Percentiles rank a stretch among this genome's conserved stretches.
Evolutionary conservation across 306 rosid species (phyloP).

Genomic region (Ammopiptanthus mongolicus): DNA sequence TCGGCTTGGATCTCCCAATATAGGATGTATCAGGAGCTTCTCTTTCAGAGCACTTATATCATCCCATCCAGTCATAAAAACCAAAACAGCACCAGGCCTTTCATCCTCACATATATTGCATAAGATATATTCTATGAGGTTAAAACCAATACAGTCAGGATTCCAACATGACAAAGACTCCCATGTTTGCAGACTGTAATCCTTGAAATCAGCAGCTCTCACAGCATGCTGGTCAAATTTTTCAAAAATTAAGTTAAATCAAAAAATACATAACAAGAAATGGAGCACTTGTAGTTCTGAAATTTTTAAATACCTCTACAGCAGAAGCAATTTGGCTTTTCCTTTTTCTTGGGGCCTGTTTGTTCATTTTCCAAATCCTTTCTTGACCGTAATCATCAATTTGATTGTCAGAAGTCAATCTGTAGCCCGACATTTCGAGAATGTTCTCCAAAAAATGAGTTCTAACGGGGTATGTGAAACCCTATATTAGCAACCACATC

Average conservation of each 20-base stretch:
- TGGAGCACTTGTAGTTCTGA: not conserved
- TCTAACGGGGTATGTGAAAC: conserved; percentile 76
- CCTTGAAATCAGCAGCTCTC: conserved; percentile 65
- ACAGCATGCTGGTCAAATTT: conserved; percentile 70
- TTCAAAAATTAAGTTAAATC: not conserved
- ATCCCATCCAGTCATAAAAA: conserved; percentile 99
- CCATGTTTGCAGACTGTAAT: conserved; percentile 58
- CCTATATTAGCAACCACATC: conserved; percentile 44
- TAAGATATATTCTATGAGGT: conserved; percentile 71
- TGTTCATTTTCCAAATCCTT: conserved; percentile 83
- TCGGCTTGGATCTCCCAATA: conserved; percentile 66
- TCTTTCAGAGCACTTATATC: conserved; percentile 85
- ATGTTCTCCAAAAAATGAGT: conserved; percentile 83
- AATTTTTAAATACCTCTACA: conserved; percentile 60
- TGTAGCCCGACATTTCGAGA: conserved; percentile 75
- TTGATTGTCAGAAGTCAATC: conserved; percentile 76
- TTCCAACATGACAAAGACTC: conserved; percentile 92
- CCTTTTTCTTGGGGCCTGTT: conserved; percentile 90
- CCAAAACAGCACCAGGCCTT: conserved; percentile 81
- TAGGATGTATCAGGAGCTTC: conserved; percentile 60
- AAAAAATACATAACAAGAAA: conserved; percentile 4
- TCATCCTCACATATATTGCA: conserved; percentile 77
- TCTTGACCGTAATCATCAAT: conserved; percentile 95
- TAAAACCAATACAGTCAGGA: conserved; percentile 88
- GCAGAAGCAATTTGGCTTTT: conserved; percentile 89